These are phyloP conservation scores for Polyporus arcularius DNA, from an alignment of 768 basidiomycete species.

Conservation along the genomic window DNA sequence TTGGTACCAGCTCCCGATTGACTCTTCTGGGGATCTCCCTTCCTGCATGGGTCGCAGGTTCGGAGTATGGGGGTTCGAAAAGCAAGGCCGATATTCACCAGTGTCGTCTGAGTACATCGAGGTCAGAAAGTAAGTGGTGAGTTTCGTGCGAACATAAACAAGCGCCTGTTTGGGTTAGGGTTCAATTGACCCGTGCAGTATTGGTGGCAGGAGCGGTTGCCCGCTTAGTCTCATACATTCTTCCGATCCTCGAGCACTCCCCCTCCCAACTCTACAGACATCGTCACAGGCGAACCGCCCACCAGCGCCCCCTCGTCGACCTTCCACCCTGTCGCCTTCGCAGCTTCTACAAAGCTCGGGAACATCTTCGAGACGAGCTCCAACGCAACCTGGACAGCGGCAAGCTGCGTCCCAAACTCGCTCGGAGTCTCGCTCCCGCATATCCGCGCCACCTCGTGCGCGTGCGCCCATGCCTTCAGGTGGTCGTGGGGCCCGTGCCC, in stretches of 20 bases:
- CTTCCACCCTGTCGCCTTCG: slow-evolving; percentile 24
- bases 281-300: slow-evolving; percentile 22
- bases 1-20: no score
- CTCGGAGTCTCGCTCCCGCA: background rate
- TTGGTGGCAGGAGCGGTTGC: no score
- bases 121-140: no score
- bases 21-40: no score
- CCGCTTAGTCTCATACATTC: background rate
- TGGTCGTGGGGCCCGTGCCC: slow-evolving; percentile 49
- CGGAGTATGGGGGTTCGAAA: no score
- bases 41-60: no score
- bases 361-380: slow-evolving; percentile 16
- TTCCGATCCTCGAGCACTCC: slow-evolving; percentile 10
- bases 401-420: slow-evolving; percentile 11
- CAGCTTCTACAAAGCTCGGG: slow-evolving; percentile 19
- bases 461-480: slow-evolving; percentile 54
- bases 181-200: no score
- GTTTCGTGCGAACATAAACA: no score
- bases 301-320: slow-evolving; percentile 28
- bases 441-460: slow-evolving; percentile 21
- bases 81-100: no score
- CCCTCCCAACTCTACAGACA: slow-evolving; percentile 11
- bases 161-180: no score
- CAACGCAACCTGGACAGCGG: slow-evolving; percentile 12
- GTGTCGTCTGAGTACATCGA: no score